Conservation (phyloP, 208 protist genomes). For the Tritrichomonas musculus region DNA sequence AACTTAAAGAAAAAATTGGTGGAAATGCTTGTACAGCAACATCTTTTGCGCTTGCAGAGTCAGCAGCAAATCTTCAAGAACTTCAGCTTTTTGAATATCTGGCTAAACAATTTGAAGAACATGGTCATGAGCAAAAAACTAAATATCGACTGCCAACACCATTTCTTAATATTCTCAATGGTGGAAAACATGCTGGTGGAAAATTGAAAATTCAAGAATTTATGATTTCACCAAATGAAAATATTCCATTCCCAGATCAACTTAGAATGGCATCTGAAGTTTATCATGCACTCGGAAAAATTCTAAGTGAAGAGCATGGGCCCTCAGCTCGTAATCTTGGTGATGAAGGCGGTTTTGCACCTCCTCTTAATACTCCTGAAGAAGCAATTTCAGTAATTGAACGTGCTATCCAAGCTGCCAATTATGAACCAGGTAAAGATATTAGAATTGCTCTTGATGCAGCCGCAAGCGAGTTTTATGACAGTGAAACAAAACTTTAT, state of each 20-base stretch:
- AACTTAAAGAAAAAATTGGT: too few species aligned
- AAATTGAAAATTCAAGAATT: slow-evolving; percentile 40
- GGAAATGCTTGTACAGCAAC: too few species aligned
- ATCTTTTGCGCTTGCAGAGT: background rate
- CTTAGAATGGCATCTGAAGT: slow-evolving; percentile 67
- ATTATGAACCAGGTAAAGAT: slow-evolving; percentile 67
- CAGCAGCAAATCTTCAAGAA: background rate
- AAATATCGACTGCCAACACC: background rate
- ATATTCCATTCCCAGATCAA: slow-evolving; percentile 69
- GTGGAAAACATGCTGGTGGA: slow-evolving; percentile 26
- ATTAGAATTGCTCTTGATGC: slow-evolving; percentile 96
- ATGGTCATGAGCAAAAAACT: background rate
- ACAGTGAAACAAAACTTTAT: slow-evolving; percentile 79
- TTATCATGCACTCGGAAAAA: slow-evolving; percentile 89
- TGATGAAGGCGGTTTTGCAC: slow-evolving; percentile 89
- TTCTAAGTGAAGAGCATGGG: slow-evolving; percentile 89
- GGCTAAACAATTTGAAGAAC: background rate
- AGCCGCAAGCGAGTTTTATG: slow-evolving; percentile 94
- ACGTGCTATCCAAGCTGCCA: slow-evolving; percentile 85
- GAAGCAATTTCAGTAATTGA: slow-evolving; percentile 57
- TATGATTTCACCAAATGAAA: slow-evolving; percentile 91
- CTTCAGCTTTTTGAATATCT: slow-evolving; percentile 24
- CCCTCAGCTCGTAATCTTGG: slow-evolving; percentile 77
- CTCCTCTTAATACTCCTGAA: slow-evolving; percentile 61
- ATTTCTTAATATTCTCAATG: slow-evolving; percentile 36